phyloP scores from a whole-genome alignment of 2,329 filamentous ascomycete genomes.

The Fusarium armeniacum region DNA sequence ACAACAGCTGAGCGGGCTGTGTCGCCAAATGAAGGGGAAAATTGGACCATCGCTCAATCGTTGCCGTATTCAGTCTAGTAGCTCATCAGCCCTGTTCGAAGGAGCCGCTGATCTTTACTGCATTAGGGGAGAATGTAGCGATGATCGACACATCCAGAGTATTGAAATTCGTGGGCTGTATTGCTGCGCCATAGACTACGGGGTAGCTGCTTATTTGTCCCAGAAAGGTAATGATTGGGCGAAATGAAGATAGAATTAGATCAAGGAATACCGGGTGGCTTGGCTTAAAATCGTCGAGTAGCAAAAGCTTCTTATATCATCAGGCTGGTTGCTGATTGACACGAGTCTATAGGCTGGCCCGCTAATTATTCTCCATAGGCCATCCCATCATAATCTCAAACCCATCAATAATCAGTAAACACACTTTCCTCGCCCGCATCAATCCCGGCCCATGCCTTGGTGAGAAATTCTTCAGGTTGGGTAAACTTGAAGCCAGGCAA shows the following conservation, averaged over 20 bases:
- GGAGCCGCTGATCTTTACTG: neutral
- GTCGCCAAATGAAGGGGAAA: neutral
- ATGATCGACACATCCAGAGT: neutral
- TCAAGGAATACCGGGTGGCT: neutral
- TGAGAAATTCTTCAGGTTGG: slow-evolving; percentile 59
- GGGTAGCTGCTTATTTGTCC: neutral
- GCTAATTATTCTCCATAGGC: neutral
- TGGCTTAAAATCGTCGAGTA: neutral
- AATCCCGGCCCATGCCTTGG: slow-evolving; percentile 46
- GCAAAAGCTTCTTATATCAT: neutral
- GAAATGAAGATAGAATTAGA: neutral
- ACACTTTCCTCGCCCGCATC: slow-evolving; percentile 26
- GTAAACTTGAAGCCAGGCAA: slow-evolving; percentile 61
- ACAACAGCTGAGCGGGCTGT: neutral
- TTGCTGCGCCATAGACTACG: neutral
- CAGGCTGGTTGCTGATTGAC: accelerated
- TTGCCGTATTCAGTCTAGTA: neutral
- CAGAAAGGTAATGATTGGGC: neutral
- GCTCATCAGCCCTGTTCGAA: neutral
- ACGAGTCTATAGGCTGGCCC: neutral
- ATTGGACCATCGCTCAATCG: neutral
- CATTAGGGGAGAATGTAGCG: neutral
- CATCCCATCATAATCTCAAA: neutral
- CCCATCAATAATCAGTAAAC: neutral
- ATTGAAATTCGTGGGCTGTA: neutral